Base-by-base conservation (phyloP, 208 protist species). In the Acanthamoeba triangularis region DNA sequence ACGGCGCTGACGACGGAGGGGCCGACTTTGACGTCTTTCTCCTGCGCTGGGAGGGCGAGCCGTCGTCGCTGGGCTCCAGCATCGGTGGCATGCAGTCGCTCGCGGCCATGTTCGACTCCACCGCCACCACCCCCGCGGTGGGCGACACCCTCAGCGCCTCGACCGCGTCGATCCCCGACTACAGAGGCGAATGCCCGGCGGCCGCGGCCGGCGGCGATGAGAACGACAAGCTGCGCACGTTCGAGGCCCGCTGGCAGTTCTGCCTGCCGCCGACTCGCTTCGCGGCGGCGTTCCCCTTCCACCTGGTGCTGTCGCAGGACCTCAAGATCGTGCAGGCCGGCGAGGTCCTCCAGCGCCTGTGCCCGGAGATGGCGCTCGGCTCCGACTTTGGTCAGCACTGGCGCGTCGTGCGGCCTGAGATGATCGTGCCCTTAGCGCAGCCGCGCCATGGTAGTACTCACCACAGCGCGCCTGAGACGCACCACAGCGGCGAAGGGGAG, bases 301-400 rank as follows among this genome's bases (percentile, higher is more conserved):
- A 74, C 67, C 25, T 74, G 67, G 67, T 74, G 33, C 67, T 74
- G 11, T 74, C 67, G 67, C 67, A 74, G 67, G 67, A 74, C 67
- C 67, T 74, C 30, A 74, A 74, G 67, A 74, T 74, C 11, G 30
- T 74, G 67, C 67, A 74, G 67, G 30, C 33, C 67, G 67, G 67
- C 30, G 67, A 74, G 7, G 67, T 74, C 14, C 67, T 74, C 13
- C 67, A 74, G 67, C 67, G 67, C 28, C 67, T 74, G 67, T 74
- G 67, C 11, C 67, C 67, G 13, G 67, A 74, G 67, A 74, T 74
- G 67, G 18, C 67, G 30, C 8, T 41, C 67, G 67, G 67, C 67
- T 74, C 67, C 14, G 67, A 74, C 67, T 74, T 74, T 41, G 13
- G 7, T 30, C 28, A 30, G 33, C 67, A 74, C 67, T 74, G 67